Conservation (phyloP, 2,329 filamentous ascomycete genomes). For the Amylocarpus encephaloides region DNA sequence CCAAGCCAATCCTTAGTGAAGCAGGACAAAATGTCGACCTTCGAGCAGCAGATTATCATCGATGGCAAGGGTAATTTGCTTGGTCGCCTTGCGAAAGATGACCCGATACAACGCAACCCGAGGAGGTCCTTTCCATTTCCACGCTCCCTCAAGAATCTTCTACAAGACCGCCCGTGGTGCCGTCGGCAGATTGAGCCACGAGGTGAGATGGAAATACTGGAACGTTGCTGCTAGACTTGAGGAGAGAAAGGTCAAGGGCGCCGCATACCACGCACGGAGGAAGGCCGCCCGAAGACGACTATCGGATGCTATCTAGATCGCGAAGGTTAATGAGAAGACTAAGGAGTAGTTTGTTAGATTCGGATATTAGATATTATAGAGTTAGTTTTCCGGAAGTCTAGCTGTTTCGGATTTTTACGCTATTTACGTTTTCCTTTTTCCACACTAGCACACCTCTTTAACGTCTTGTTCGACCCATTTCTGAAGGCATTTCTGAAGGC, state of each 20-base stretch:
- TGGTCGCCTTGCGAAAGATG: too few relatives aligned
- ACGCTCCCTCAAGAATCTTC: conserved; percentile 97
- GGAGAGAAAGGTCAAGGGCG: conserved; percentile 93
- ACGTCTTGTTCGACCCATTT: conserved; percentile 31
- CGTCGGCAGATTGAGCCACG: conserved; percentile 93
- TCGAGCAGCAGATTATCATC: too few relatives aligned
- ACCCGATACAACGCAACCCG: conserved; percentile 99
- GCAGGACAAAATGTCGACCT: too few relatives aligned
- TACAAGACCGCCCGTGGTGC: conserved; percentile 99
- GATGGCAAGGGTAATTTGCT: too few relatives aligned
- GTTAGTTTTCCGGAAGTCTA: conserved; percentile 22
- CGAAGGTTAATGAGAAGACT: conserved; percentile 79
- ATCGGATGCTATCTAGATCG: conserved; percentile 86
- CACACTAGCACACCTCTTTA: conserved; percentile 24
- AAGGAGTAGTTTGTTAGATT: conserved; percentile 80
- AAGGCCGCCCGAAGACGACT: conserved; percentile 90
- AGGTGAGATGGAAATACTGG: conserved; percentile 99
- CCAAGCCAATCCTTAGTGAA: too few relatives aligned
- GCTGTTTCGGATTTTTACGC: conserved; percentile 17
- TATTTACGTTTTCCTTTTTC: conserved; percentile 24
- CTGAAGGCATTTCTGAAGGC: conserved; percentile 27
- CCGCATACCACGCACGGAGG: conserved; percentile 99
- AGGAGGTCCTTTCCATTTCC: conserved; percentile 99
- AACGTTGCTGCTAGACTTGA: conserved; percentile 93
- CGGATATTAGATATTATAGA: conserved; percentile 67